Evolutionary conservation across 805 yeast genomes (phyloP), one percentile per base, ranked within the genome.

Genomic region (Wickerhamomyces queroliae): DNA sequence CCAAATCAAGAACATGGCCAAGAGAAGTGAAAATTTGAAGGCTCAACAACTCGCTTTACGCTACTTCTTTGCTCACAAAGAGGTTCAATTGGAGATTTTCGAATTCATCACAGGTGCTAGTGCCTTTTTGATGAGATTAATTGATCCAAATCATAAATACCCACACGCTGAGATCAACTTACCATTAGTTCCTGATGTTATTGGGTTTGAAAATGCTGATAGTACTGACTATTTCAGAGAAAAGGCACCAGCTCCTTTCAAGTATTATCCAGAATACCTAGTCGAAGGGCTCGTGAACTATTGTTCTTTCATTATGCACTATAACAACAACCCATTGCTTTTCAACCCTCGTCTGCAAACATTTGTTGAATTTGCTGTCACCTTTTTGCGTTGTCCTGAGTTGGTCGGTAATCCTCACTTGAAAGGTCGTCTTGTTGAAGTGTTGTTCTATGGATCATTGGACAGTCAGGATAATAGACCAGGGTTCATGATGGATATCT

Each of bases 361-460:
- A 7, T 75, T 85, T 47, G 76, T 86, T 33, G 89, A 86, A 47
- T 80, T 88, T 58, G 69, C 82, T 1, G 80, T 89, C 15, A 72
- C 80, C 1, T 71, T 90, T 41, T 64, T 93, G 55, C 77, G 96
- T 58, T 84, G 93, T 56, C 90, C 93, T 2, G 93, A 85, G 56
- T 57, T 85, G 27, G 70, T 93, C 37, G 86, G 93, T 39, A 93
- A 93, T 55, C 99, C 99, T 0, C 96, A 93, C 65, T 71, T 93
- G 65, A 91, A 93, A 53, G 80, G 95, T 16, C 77, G 82, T 52
- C 64, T 93, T 37, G 83, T 87, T 17, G 96, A 91, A 57, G 70
- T 87, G 20, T 66, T 93, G 38, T 88, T 83, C 50, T 67, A 72
- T 46, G 98, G 98, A 0, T 67, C 86, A 0, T 64, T 76, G 47